Conservation (phyloP, 2,329 filamentous ascomycete species). For the Penicillium sp. region DNA sequence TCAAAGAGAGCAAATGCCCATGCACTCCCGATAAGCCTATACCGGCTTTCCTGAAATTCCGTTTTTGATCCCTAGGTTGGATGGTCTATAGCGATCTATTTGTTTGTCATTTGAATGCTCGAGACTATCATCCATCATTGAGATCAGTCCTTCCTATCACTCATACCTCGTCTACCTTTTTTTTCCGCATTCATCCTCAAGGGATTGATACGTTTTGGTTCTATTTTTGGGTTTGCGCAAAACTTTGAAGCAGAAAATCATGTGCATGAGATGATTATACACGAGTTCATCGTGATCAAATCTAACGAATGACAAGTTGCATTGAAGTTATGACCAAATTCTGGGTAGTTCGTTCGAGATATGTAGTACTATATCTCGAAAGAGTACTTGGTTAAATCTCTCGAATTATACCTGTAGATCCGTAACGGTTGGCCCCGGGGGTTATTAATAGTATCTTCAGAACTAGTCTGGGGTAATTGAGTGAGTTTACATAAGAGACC, state of each 20-base stretch:
- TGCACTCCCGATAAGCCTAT: not conserved
- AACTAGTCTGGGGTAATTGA: no score
- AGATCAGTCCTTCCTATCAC: not conserved
- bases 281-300: conserved; percentile 10
- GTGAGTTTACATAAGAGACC: no score
- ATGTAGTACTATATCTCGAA: no score
- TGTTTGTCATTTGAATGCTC: not conserved
- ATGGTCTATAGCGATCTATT: not conserved
- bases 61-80: not conserved
- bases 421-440: no score
- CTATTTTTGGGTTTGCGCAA: conserved; percentile 1
- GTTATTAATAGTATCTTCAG: no score
- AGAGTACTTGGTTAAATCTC: no score
- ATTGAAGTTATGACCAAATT: conserved; percentile 14
- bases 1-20: not conserved
- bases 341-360: not conserved
- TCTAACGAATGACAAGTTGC: conserved; percentile 21
- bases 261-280: conserved; percentile 19
- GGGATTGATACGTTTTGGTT: not conserved
- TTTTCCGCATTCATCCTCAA: not conserved
- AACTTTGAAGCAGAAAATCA: not conserved
- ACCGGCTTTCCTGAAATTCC: not conserved
- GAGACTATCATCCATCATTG: not conserved
- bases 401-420: no score
- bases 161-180: not conserved